phyloP scores from a whole-genome alignment of 1,139 yeast genomes.

The Lodderomyces margitis region DNA sequence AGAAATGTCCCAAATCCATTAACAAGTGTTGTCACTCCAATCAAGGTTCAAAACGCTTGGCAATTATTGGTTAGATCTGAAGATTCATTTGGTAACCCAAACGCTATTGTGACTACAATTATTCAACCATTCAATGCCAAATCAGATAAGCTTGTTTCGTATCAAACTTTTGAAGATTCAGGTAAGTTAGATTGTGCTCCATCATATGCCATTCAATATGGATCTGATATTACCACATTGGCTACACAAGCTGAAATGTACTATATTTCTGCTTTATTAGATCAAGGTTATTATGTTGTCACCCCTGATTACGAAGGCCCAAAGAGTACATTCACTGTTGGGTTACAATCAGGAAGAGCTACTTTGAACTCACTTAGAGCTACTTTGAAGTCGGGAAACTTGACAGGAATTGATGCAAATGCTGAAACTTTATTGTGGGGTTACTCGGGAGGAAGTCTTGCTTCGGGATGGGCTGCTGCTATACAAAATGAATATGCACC shows the following conservation, averaged over 20 bases:
- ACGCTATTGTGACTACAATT: slow-evolving; percentile 32
- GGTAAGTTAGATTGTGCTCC: slow-evolving; percentile 15
- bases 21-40: slow-evolving; percentile 17
- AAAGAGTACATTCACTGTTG: slow-evolving; percentile 29
- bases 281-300: slow-evolving; percentile 34
- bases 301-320: slow-evolving; percentile 36
- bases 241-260: slow-evolving; percentile 22
- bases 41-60: slow-evolving; percentile 24
- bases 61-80: slow-evolving; percentile 33
- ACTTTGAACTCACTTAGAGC: slow-evolving; percentile 33
- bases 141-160: slow-evolving; percentile 21
- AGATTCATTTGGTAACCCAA: slow-evolving; percentile 29
- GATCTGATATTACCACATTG: slow-evolving; percentile 10
- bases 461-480: slow-evolving; percentile 38
- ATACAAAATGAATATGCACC: slow-evolving; percentile 34
- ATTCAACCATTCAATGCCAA: slow-evolving; percentile 30
- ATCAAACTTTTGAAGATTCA: slow-evolving; percentile 17
- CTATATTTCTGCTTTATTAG: slow-evolving; percentile 24
- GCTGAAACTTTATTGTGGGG: slow-evolving; percentile 37
- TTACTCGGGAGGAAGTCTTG: slow-evolving; percentile 41
- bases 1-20: slow-evolving; percentile 23
- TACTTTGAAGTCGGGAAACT: slow-evolving; percentile 21
- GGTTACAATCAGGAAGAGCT: slow-evolving; percentile 31
- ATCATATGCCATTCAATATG: slow-evolving; percentile 16
- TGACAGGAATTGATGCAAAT: slow-evolving; percentile 27